A percentile compares a stretch with the other conserved stretches of the same genome.
Evolutionary conservation across 176 grass and related monocot species (phyloP).

Genomic region (Triticum timopheevii): DNA sequence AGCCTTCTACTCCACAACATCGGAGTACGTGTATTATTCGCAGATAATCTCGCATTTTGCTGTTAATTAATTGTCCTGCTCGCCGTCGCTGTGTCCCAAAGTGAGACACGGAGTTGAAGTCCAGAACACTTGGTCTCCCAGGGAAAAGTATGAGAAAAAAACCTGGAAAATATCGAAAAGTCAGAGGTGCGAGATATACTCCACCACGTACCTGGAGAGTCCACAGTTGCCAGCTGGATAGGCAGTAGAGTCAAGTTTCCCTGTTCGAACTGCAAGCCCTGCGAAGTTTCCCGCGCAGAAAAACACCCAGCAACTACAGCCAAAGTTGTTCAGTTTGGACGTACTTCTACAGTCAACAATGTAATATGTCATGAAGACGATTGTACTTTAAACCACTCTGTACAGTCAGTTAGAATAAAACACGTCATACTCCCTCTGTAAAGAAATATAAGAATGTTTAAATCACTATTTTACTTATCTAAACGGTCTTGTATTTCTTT

Average conservation of each 20-base stretch:
- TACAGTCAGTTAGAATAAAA: no score
- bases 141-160: neutral
- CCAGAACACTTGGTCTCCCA: neutral
- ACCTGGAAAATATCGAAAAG: constrained; percentile 13
- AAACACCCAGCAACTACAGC: neutral
- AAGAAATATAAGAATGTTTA: no score
- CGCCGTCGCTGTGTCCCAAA: constrained; percentile 17
- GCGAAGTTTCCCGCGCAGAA: constrained; percentile 31
- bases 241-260: neutral
- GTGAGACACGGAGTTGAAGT: constrained; percentile 33
- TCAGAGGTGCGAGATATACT: neutral
- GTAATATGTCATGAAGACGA: no score
- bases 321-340: neutral
- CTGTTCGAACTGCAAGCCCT: constrained; percentile 15
- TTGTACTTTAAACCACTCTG: no score
- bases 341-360: neutral
- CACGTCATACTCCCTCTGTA: no score
- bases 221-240: constrained; percentile 1
- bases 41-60: neutral
- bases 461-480: no score
- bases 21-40: no score
- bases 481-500: no score
- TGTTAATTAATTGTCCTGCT: neutral
- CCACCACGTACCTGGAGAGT: neutral
- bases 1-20: neutral